Evolutionary conservation across 164 flowering plant species (phyloP), one percentile per base, ranked within the genome.

Genomic region (Vitis riparia): DNA sequence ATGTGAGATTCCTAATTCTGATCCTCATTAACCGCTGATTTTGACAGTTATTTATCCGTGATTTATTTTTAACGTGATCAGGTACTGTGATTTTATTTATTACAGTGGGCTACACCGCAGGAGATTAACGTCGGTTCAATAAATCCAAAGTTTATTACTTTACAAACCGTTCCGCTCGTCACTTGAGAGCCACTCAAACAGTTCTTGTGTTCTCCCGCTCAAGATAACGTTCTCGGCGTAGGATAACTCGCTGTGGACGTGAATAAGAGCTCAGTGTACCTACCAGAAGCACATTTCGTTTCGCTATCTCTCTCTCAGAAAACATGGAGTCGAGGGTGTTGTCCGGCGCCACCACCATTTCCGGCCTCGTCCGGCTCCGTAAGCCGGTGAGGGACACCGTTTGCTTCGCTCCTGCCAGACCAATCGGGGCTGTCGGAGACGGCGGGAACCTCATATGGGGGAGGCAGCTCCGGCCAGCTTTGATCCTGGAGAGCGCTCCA

Each of bases 401-500:
- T 32, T 49, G 48, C 63, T 70, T 79, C 62, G 27, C 59, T 5
- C 15, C 86, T 0, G 68, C 79, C 2, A 75, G 70, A 59, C 74
- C 78, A 13, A 68, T 76, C 59, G 85, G 87, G 27, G 73, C 82
- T 27, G 81, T 87, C 14, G 77, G 80, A 11, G 90, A 81, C 23
- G 98, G 90, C 30, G 97, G 97, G 59, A 92, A 88, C 72, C 78
- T 92, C 62, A 77, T 88, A 0, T 94, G 93, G 86, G 95, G 95
- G 2, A 84, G 95, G 72, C 97, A 91, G 76, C 92, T 92, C 59
- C 83, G 95, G 0, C 91, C 94, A 16, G 66, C 81, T 9, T 62
- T 89, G 71, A 82, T 90, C 0, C 79, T 90, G 63, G 92, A 88
- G 73, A 76, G 70, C 58, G 71, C 80, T n/a, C 71, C 77, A 27